Base-by-base conservation (phyloP, 352 stramenopile species). In the Pythium insidiosum region DNA sequence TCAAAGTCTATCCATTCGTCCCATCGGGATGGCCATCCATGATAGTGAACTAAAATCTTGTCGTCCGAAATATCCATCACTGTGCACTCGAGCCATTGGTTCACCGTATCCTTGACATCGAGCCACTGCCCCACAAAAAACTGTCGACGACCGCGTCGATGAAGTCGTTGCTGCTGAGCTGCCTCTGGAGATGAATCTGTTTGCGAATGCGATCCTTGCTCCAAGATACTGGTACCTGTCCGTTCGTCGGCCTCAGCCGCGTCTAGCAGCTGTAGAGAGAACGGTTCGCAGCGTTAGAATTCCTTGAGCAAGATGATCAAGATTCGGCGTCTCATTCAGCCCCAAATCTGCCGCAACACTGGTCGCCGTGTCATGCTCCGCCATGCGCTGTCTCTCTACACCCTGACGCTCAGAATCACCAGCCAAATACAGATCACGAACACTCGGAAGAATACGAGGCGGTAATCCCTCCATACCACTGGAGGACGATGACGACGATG, bases 31-130 rank as follows among this genome's bases (percentile, higher is more conserved):
- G 96, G 95, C 95, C 95, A 98, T 10, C 94, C 94, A 46, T 98
- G 97, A 61, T 98, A 98, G 56, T 98, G 94, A 21, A 98, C 76
- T 15, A 97, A 57, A 23, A 98, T 56, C 46, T 97, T 83, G 21
- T 85, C 73, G 7, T 74, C 59, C 0, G 58, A 60, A 18, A 98
- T 81, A 22, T 95, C 82, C 49, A 98, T 84, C 9, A 98, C 68
- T 0, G 95, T 98, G 18, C 91, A 95, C 73, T 99, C 96, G 1
- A 99, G 66, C 96, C 96, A 99, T 50, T 98, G 94, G 62, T 98
- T 96, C 21, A 99, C 94, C 0, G 96, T 99, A 61, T 99, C 96
- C 46, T 96, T 87, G 21, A 95, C 91, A 65, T 99, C 95, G 4
- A 99, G 64, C 95, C 95, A 99, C 60, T 99, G 96, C 0, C 95